Percentiles rank a stretch among this genome's conserved stretches.
These are phyloP conservation scores for Candida oleophila DNA, from an alignment of 805 yeast genomes.

Conservation along the genomic window DNA sequence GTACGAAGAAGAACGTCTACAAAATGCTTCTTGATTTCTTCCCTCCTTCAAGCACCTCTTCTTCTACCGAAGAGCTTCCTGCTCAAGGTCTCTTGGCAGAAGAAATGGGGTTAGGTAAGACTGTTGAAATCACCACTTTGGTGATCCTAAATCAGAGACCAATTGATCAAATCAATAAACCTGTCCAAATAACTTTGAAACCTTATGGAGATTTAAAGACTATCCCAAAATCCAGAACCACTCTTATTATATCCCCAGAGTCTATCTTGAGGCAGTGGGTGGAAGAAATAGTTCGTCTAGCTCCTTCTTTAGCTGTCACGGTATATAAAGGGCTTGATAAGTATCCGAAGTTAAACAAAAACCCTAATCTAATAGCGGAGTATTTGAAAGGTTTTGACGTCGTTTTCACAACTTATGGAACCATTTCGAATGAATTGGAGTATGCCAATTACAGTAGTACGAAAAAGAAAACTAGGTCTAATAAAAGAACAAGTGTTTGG, in stretches of 20 bases:
- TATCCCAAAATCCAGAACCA: constrained; percentile 59
- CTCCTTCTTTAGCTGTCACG: constrained; percentile 61
- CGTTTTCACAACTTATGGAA: constrained; percentile 74
- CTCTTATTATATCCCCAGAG: constrained; percentile 83
- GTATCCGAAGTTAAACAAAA: constrained; percentile 24
- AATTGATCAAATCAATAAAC: constrained; percentile 25
- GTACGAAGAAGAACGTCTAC: constrained; percentile 29
- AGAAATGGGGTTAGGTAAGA: constrained; percentile 98
- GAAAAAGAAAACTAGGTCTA: constrained; percentile 45
- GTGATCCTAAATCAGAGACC: constrained; percentile 61
- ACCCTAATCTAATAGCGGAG: constrained; percentile 48
- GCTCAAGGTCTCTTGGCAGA: constrained; percentile 78
- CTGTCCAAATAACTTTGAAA: constrained; percentile 25
- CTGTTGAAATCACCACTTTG: constrained; percentile 77
- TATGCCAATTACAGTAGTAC: constrained; percentile 72
- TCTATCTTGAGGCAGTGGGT: constrained; percentile 86
- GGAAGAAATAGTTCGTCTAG: constrained; percentile 59
- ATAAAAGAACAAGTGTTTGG: constrained; percentile 21
- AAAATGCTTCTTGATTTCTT: constrained; percentile 27
- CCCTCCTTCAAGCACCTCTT: constrained; percentile 15
- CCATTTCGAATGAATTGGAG: constrained; percentile 73
- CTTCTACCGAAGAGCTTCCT: constrained; percentile 32
- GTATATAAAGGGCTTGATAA: constrained; percentile 58
- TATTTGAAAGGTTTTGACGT: constrained; percentile 65
- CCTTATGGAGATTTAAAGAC: constrained; percentile 42